These are phyloP conservation scores for Euphorbia celastroides DNA, from an alignment of 441 rosid genomes.

Conservation along the genomic window DNA sequence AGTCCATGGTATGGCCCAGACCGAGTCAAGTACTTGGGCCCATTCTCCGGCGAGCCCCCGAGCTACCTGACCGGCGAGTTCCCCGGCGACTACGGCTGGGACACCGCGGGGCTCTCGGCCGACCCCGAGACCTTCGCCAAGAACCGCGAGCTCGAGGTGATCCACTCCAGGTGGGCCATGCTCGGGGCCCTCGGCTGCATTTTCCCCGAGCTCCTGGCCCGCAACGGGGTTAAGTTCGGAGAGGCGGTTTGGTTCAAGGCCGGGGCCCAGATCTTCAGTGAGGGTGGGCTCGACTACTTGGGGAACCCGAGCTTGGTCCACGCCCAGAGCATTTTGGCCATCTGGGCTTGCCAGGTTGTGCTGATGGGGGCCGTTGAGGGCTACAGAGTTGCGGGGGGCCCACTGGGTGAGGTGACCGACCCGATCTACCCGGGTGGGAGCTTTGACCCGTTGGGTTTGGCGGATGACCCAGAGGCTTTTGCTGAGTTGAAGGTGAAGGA, in stretches of 20 bases:
- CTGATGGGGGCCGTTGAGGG: slow-evolving; percentile 35
- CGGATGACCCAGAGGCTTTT: slow-evolving; percentile 33
- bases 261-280: slow-evolving; percentile 35
- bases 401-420: slow-evolving; percentile 26
- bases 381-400: slow-evolving; percentile 27
- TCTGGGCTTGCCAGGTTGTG: slow-evolving; percentile 21
- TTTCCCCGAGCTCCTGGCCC: slow-evolving; percentile 43
- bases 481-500: slow-evolving; percentile 36
- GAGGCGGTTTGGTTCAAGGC: slow-evolving; percentile 48
- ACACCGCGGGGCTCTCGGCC: slow-evolving; percentile 42
- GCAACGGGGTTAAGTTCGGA: slow-evolving; percentile 43
- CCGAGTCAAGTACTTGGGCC: slow-evolving; percentile 45
- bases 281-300: slow-evolving; percentile 2
- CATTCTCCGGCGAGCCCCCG: slow-evolving; percentile 43
- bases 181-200: slow-evolving; percentile 52
- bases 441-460: slow-evolving; percentile 27
- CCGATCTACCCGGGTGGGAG: slow-evolving; percentile 25
- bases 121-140: slow-evolving; percentile 46
- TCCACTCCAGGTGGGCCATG: slow-evolving; percentile 52
- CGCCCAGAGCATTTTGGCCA: slow-evolving; percentile 25
- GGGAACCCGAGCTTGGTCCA: slow-evolving; percentile 23
- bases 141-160: slow-evolving; percentile 47
- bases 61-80: slow-evolving; percentile 48
- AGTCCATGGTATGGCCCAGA: slow-evolving; percentile 51
- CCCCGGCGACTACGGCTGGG: slow-evolving; percentile 50